A percentile compares a stretch with the other conserved stretches of the same genome.
phyloP scores from a whole-genome alignment of 2,329 filamentous ascomycete species.

The Neophaeococcomyces mojaviensis region DNA sequence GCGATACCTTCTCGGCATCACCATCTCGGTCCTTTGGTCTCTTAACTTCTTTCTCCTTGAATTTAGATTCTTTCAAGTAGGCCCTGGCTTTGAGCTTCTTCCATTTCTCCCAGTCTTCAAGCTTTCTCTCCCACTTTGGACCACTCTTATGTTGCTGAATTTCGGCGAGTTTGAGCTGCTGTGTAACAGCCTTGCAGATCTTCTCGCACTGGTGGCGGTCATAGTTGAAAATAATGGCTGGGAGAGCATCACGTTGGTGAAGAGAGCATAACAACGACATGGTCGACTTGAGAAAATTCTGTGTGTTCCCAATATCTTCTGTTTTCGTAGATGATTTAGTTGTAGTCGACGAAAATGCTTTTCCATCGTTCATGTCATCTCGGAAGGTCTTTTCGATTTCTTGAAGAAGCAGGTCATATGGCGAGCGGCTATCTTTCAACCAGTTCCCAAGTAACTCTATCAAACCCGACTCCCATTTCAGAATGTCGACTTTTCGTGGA shows the following conservation, averaged over 20 bases:
- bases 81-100: conserved; percentile 38
- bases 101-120: conserved; percentile 53
- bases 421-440: conserved; percentile 50
- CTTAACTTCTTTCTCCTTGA: conserved; percentile 30
- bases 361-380: conserved; percentile 11
- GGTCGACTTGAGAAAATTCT: conserved; percentile 39
- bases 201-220: conserved; percentile 59
- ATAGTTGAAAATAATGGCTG: conserved; percentile 71
- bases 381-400: conserved; percentile 37
- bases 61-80: conserved; percentile 29
- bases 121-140: conserved; percentile 52
- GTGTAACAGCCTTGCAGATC: conserved; percentile 46
- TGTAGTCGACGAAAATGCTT: not conserved
- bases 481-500: conserved; percentile 58
- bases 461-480: conserved; percentile 56
- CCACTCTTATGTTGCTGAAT: conserved; percentile 49
- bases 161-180: conserved; percentile 50
- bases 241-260: conserved; percentile 57
- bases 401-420: conserved; percentile 45
- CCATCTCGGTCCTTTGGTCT: conserved; percentile 37
- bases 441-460: conserved; percentile 53
- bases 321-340: not conserved
- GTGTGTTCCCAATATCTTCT: conserved; percentile 19
- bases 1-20: conserved; percentile 44
- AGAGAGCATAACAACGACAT: conserved; percentile 54